Evolutionary conservation across 805 yeast genomes (phyloP).

Genomic region (Metschnikowia gruessii): DNA sequence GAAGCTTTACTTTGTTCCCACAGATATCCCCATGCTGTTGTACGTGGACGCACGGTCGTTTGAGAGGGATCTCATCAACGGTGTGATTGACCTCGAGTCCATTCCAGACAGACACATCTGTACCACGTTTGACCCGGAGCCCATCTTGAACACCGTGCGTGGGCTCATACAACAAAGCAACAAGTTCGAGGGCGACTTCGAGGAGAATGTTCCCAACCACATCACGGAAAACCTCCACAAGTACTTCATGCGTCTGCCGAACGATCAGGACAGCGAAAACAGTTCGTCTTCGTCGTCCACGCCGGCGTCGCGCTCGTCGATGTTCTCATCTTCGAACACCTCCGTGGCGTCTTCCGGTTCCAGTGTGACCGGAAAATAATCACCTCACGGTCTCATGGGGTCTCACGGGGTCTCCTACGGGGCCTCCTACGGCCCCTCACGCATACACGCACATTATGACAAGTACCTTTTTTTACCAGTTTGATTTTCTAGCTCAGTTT

Average conservation of each 20-base stretch:
- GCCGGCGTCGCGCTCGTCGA: conserved; percentile 8
- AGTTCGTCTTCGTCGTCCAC: conserved; percentile 7
- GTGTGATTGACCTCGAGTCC: conserved; percentile 39
- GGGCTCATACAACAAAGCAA: conserved; percentile 12
- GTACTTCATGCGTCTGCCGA: conserved; percentile 11
- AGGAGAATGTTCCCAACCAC: conserved; percentile 15
- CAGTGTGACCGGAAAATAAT: background rate
- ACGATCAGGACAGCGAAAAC: conserved; percentile 6
- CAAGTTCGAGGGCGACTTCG: conserved; percentile 4
- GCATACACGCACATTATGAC: background rate
- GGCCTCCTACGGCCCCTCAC: too few relatives aligned
- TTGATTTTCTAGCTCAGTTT: conserved; percentile 2
- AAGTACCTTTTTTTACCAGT: background rate
- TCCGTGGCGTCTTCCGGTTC: conserved; percentile 4
- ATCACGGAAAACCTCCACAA: conserved; percentile 15
- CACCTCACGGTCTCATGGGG: too few relatives aligned
- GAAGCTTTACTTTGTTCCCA: conserved; percentile 57
- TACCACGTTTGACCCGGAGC: conserved; percentile 17
- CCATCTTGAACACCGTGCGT: conserved; percentile 11
- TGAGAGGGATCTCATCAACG: conserved; percentile 50
- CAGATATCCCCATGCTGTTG: conserved; percentile 32
- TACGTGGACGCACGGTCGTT: conserved; percentile 51
- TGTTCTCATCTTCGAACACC: conserved; percentile 10
- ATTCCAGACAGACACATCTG: conserved; percentile 18
- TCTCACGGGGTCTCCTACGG: too few relatives aligned